Evolutionary conservation across 768 basidiomycete species (phyloP).

Genomic region (Daedalea quercina): DNA sequence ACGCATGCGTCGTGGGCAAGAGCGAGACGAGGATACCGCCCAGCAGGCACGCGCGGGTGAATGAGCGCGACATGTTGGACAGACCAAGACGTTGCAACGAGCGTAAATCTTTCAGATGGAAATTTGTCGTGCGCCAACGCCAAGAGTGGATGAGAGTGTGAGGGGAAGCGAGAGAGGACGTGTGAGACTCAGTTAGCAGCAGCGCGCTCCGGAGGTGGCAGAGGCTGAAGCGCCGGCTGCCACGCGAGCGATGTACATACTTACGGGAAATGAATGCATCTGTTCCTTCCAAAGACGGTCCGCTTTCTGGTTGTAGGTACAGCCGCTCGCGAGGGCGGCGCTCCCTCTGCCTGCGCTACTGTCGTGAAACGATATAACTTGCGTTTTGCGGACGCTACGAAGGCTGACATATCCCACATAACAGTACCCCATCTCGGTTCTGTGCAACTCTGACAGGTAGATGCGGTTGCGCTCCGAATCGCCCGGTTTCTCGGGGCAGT

Average conservation of each 20-base stretch:
- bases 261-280: too few species aligned
- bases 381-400: not conserved
- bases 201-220: not conserved
- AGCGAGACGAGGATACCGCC: conserved; percentile 17
- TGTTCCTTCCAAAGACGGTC: too few species aligned
- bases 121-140: not conserved
- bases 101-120: not conserved
- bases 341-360: too few species aligned
- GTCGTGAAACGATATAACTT: too few species aligned
- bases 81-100: not conserved
- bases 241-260: too few species aligned
- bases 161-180: not conserved
- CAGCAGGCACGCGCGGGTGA: conserved; percentile 11
- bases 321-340: too few species aligned
- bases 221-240: too few species aligned
- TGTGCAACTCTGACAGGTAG: too few species aligned
- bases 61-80: conserved; percentile 6
- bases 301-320: too few species aligned
- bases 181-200: not conserved
- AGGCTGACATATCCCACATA: not conserved
- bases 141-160: not conserved
- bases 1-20: conserved; percentile 39
- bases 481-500: too few species aligned
- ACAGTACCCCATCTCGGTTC: not conserved
- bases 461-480: too few species aligned